Evolutionary conservation across 345 rosid species (phyloP).

Genomic region (Lagerstroemia speciosa): DNA sequence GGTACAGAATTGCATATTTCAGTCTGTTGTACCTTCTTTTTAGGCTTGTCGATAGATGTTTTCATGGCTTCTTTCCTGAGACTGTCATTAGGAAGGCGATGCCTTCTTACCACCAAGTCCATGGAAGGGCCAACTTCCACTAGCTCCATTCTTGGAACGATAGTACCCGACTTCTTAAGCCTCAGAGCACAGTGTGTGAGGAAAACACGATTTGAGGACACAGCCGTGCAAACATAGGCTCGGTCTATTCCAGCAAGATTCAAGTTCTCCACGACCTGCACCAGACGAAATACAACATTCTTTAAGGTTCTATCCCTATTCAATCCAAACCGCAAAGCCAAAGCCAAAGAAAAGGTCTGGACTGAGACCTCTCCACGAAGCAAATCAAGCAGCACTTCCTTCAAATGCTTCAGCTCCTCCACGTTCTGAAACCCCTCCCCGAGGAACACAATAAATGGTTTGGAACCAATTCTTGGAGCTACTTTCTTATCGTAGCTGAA

Average conservation of each 20-base stretch:
- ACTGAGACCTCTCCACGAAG: constrained; percentile 70
- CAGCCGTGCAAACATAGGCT: constrained; percentile 76
- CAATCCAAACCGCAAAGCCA: not conserved
- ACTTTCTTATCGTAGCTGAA: constrained; percentile 67
- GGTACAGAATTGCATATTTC: not conserved
- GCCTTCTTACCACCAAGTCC: constrained; percentile 89
- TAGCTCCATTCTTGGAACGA: constrained; percentile 87
- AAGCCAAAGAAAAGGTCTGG: not conserved
- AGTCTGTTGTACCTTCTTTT: constrained; percentile 62
- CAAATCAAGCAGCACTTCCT: constrained; percentile 78
- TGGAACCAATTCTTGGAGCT: constrained; percentile 66
- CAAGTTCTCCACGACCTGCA: constrained; percentile 80
- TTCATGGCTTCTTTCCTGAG: constrained; percentile 80
- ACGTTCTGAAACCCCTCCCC: constrained; percentile 86
- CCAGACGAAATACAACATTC: constrained; percentile 4
- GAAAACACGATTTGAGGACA: constrained; percentile 52
- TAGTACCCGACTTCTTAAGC: constrained; percentile 75
- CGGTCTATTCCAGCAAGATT: constrained; percentile 82
- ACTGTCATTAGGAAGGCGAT: constrained; percentile 76
- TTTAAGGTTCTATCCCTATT: not conserved
- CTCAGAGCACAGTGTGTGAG: constrained; percentile 80
- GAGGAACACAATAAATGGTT: constrained; percentile 69
- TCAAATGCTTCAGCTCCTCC: constrained; percentile 73
- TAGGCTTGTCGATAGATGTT: constrained; percentile 53
- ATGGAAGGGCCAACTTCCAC: constrained; percentile 93